phyloP scores from a whole-genome alignment of 1,284 basidiomycete genomes.

The Fomitopsis schrenkii region DNA sequence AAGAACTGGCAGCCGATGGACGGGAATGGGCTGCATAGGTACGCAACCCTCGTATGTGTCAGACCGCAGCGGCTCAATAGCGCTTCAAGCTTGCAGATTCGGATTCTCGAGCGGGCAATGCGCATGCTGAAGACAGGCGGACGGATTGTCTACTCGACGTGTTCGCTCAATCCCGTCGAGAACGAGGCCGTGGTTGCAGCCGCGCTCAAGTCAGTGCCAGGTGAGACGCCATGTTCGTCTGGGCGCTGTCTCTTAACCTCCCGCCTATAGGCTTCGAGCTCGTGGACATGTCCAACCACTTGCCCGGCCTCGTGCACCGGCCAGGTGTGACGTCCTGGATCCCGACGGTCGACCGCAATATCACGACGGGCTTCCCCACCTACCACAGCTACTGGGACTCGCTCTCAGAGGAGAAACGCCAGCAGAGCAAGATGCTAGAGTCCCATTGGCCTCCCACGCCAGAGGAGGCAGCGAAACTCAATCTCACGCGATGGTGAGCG shows the following conservation, averaged over 20 bases:
- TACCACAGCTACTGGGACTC: constrained; percentile 53
- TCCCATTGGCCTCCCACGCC: constrained; percentile 75
- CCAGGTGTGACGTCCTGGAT: constrained; percentile 78
- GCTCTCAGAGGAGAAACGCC: constrained; percentile 42
- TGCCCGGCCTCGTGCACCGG: constrained; percentile 73
- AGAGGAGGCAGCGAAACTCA: constrained; percentile 51
- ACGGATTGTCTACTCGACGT: constrained; percentile 96
- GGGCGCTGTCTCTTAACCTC: neutral
- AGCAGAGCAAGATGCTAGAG: constrained; percentile 55
- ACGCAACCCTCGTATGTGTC: constrained; percentile 15
- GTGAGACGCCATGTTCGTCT: constrained; percentile 29
- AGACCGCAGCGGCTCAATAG: neutral
- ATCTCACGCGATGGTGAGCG: constrained; percentile 70
- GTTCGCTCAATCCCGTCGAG: constrained; percentile 95
- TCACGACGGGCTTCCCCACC: constrained; percentile 43
- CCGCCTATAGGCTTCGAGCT: constrained; percentile 64
- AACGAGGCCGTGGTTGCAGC: constrained; percentile 96
- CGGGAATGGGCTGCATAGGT: constrained; percentile 90
- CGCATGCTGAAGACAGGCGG: constrained; percentile 84
- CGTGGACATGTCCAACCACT: constrained; percentile 70
- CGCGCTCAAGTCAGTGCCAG: constrained; percentile 69
- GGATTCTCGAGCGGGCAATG: constrained; percentile 92
- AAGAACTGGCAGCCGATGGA: constrained; percentile 87
- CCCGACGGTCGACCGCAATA: constrained; percentile 52
- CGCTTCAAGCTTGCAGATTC: constrained; percentile 72